Evolutionary conservation across 805 yeast species (phyloP).

Genomic region (Starmerella stigmatis): DNA sequence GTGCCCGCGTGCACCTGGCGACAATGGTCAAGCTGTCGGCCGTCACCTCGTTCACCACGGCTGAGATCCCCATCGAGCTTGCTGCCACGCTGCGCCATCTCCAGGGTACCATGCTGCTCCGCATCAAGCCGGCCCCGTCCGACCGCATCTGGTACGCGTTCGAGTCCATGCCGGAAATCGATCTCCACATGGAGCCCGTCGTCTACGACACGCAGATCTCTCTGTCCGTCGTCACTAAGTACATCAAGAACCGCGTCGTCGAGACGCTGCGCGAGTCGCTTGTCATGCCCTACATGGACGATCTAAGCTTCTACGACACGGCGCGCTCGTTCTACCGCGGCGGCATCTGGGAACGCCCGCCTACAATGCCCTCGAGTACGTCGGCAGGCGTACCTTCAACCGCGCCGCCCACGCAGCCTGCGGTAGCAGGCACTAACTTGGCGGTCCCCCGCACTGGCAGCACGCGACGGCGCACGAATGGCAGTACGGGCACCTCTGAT

Average conservation of each 20-base stretch:
- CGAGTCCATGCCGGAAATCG: constrained; percentile 64
- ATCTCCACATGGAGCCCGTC: constrained; percentile 76
- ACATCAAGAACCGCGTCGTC: constrained; percentile 64
- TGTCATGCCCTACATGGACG: constrained; percentile 86
- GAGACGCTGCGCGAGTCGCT: constrained; percentile 71
- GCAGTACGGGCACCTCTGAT: no score
- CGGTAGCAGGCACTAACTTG: no score
- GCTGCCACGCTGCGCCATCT: constrained; percentile 57
- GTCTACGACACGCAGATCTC: constrained; percentile 75
- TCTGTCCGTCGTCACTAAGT: constrained; percentile 66
- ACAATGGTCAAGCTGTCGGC: constrained; percentile 69
- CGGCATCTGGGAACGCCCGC: constrained; percentile 79
- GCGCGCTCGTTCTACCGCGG: constrained; percentile 68
- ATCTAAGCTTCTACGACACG: constrained; percentile 60
- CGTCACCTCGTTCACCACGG: constrained; percentile 59
- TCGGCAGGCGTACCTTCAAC: not conserved
- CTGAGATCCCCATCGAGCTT: constrained; percentile 66
- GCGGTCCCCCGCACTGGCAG: no score
- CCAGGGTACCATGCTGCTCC: constrained; percentile 61
- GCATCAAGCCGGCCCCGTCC: constrained; percentile 82
- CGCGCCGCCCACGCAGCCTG: not conserved
- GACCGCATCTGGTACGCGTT: constrained; percentile 86
- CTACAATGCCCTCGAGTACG: not conserved
- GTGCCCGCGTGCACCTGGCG: constrained; percentile 62
- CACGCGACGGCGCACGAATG: no score